Evolutionary conservation across 257 asterid species (phyloP), one percentile per base, ranked within the genome.

Genomic region (Scutellaria barbata): DNA sequence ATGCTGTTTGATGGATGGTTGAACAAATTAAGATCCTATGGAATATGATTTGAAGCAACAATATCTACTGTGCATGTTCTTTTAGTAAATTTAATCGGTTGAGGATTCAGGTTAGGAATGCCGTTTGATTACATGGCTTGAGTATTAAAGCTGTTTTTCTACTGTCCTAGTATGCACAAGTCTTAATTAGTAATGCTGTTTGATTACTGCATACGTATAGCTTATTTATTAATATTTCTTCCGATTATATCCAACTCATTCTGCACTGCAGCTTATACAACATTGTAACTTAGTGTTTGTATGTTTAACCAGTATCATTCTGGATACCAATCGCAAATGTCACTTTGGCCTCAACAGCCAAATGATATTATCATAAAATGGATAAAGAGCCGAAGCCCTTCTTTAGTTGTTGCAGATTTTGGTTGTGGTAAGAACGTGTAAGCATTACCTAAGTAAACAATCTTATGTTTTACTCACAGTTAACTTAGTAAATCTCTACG

Each of bases 301-400:
- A 53, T 77, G 72, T 66, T 33, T 75, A 70, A 73, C 81, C 96
- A 92, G 97, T 92, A 92, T 78, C 98, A 92, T 81, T 79, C 96
- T 76, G 98, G 98, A 48, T 92, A 92, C 88, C 98, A 92, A 75
- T 93, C 90, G 53, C 98, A 92, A 74, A 92, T 92, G 98, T 81
- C 88, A 16, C 93, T 76, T 74, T 92, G 97, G 98, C 98, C 97
- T 55, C 88, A 87, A 25, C 96, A 87, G 74, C 96, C 98, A 11
- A 89, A 88, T 72, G 89, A 83, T 76, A 80, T 83, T 18, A 83
- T 92, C 66, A 90, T 84, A 72, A 85, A 85, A 67, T 90, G 96
- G 96, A 82, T 92, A 51, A 90, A 85, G 79, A 88, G 80, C 50
- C 92, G 51, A 43, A 75, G 81, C 73, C 79, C 96, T 57, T 84